These are phyloP conservation scores for Bauhinia variegata DNA, from an alignment of 306 rosid species.

Conservation along the genomic window DNA sequence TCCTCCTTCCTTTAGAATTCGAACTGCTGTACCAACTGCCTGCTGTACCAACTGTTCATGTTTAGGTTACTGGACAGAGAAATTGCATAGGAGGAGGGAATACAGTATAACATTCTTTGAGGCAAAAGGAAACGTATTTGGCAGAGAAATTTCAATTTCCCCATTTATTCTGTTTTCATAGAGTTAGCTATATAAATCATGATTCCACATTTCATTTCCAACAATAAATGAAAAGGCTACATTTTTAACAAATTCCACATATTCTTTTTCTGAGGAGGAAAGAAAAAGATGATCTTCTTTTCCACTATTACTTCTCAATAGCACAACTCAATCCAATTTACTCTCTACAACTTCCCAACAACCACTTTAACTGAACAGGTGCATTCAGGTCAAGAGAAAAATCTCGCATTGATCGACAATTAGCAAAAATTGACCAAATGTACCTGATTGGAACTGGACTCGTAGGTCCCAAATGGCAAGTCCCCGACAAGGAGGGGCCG, in stretches of 20 bases:
- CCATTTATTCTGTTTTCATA: not conserved
- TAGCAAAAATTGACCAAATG: not conserved
- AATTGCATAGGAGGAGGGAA: not conserved
- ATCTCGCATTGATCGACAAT: not conserved
- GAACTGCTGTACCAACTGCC: conserved; percentile 85
- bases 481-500: conserved; percentile 84
- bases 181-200: not conserved
- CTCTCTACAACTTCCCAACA: conserved; percentile 8
- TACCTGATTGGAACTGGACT: conserved; percentile 72
- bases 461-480: conserved; percentile 81
- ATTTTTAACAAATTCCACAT: not conserved
- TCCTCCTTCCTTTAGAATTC: conserved; percentile 80
- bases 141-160: not conserved
- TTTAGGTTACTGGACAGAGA: not conserved
- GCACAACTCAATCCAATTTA: not conserved
- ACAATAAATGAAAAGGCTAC: not conserved
- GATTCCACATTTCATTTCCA: conserved; percentile 1
- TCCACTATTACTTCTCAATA: not conserved
- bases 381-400: not conserved
- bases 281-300: no score
- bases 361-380: conserved; percentile 9
- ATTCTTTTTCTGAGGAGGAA: no score
- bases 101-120: not conserved
- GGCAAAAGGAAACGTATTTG: no score
- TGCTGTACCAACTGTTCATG: conserved; percentile 37